Base-by-base conservation (phyloP, 495 filamentous ascomycete genomes). In the Hyaloscypha bicolor region DNA sequence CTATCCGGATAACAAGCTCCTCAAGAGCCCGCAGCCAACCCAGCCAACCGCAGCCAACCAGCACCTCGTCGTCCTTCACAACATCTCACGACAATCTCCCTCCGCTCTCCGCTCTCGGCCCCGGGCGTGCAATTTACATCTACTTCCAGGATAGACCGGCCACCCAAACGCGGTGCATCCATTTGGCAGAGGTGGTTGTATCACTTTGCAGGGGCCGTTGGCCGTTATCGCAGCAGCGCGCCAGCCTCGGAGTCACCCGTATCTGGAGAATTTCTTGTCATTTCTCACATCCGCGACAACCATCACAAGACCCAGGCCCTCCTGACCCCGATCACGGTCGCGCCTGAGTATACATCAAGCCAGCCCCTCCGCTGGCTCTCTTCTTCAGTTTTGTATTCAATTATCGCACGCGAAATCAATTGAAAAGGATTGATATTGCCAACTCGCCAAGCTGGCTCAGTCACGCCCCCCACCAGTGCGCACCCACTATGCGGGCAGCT, bases 391-490 rank as follows among this genome's bases (percentile, higher is more conserved):
- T 33, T 31, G 11, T 32, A 25, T 33, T 42, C 45, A 56, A 25
- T 64, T 57, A 22, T 64, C n/a, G 19, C 30, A 14, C 62, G 6
- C 6, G 4, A 45, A 37, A 37, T 42, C 55, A 65, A 65, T 51
- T 51, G 52, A 33, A 3, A 9, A 21, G 53, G 55, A 51, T 69
- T 65, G 33, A 32, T 45, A 37, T 61, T 35, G 6, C 16, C 37
- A 55, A 63, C n/a, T 51, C 68, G 68, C 31, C 68, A 70, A 67
- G 16, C 64, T 72, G 70, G 70, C 70, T 42, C 70, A 72, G 16
- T 72, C 70, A 69, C 70, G 70, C 59, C 70, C 70, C 62, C 66
- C 69, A 30, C 66, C 66, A 35, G 58, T 66, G 5, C 66, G 58
- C n/a, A 69, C 70, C 37, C 69, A 62, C 35, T 52, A 56, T 48